These are phyloP conservation scores for Fusarium mangiferae DNA, from an alignment of 2,329 filamentous ascomycete species.

Conservation along the genomic window DNA sequence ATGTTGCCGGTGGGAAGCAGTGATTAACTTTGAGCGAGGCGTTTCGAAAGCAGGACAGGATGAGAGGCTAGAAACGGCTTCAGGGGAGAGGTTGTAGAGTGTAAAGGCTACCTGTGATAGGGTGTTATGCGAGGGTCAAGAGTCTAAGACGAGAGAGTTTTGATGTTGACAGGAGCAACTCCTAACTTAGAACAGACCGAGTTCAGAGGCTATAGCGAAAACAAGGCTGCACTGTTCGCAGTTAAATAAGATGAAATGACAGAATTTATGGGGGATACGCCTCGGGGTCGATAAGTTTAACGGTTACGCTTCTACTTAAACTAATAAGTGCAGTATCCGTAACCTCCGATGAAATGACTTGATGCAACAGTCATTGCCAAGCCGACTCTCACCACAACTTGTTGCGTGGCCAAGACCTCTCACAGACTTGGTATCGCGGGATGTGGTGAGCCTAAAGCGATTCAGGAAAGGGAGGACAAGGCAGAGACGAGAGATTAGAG, in stretches of 20 bases:
- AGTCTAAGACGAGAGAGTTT: neutral
- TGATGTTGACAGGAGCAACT: neutral
- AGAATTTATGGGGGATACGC: neutral
- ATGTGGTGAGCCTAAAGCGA: slow-evolving; percentile 6
- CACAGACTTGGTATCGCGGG: slow-evolving; percentile 22
- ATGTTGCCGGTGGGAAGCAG: slow-evolving; percentile 17
- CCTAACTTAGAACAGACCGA: neutral
- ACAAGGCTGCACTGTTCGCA: neutral
- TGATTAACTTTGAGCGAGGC: slow-evolving; percentile 31
- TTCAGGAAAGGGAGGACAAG: slow-evolving; percentile 5
- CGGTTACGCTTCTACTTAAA: neutral
- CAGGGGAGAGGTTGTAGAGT: neutral
- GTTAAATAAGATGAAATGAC: neutral
- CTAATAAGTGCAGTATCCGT: neutral
- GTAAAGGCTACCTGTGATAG: neutral
- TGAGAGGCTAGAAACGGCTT: slow-evolving; percentile 1
- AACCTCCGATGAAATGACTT: neutral
- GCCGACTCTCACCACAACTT: slow-evolving; percentile 4
- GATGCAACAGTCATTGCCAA: slow-evolving; percentile 17
- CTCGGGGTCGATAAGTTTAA: neutral
- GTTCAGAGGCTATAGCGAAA: neutral
- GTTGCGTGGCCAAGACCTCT: slow-evolving; percentile 31
- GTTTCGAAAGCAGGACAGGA: neutral
- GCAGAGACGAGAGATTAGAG: neutral
- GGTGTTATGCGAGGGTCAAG: neutral